Evolutionary conservation across 176 grass and related monocot genomes (phyloP).

Genomic region (Raddia distichophylla): DNA sequence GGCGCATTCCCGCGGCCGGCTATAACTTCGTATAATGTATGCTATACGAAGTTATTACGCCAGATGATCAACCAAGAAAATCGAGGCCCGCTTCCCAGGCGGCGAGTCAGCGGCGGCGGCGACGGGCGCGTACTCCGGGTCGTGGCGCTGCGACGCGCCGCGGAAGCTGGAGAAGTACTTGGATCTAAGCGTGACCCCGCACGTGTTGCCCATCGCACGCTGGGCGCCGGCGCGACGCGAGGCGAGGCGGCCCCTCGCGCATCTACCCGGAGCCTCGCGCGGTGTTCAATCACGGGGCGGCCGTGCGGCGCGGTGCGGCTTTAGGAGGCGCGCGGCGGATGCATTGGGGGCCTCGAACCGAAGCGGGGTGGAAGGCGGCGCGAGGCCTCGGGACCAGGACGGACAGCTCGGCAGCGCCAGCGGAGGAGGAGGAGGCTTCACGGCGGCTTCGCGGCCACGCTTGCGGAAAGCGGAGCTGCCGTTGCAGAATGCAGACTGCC

Average conservation of each 20-base stretch:
- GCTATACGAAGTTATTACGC: no score
- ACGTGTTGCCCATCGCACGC: constrained; percentile 60
- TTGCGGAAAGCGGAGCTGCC: constrained; percentile 40
- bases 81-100: constrained; percentile 31
- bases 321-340: neutral
- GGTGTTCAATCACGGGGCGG: neutral
- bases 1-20: constrained; percentile 48
- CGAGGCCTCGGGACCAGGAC: neutral
- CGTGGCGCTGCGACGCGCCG: constrained; percentile 49
- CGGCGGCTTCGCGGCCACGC: constrained; percentile 46
- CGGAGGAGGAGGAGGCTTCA: constrained; percentile 36
- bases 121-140: constrained; percentile 47
- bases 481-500: constrained; percentile 32
- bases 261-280: constrained; percentile 10
- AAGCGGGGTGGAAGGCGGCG: neutral
- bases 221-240: constrained; percentile 12
- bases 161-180: constrained; percentile 68
- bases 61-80: no score
- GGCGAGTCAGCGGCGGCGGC: constrained; percentile 10
- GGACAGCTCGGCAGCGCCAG: neutral
- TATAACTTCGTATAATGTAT: no score
- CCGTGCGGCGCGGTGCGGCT: constrained; percentile 25
- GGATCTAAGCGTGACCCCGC: constrained; percentile 64
- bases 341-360: neutral
- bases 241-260: constrained; percentile 36